Conservation (phyloP, 179 eudicot species). For the Beta corolliflora region DNA sequence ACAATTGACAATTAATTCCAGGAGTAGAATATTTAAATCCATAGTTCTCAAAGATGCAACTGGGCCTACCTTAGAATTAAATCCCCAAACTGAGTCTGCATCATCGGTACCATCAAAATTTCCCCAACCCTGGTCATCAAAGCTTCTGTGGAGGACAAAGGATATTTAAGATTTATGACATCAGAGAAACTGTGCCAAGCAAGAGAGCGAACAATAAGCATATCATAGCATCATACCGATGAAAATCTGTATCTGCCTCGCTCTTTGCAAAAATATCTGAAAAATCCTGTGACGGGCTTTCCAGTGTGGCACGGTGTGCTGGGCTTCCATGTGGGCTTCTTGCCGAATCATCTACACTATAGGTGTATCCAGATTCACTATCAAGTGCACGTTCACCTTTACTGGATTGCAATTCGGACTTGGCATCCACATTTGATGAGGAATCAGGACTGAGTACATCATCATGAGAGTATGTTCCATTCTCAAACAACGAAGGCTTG, state of each 20-base stretch:
- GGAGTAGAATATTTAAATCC: background rate
- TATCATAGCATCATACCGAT: conserved; percentile 43
- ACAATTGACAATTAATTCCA: no score
- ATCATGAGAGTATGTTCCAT: conserved; percentile 52
- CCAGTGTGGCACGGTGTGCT: conserved; percentile 38
- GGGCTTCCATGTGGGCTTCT: conserved; percentile 88
- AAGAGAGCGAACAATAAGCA: conserved; percentile 5
- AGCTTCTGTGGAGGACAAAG: conserved; percentile 47
- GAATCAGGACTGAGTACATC: conserved; percentile 59
- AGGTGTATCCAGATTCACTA: conserved; percentile 61
- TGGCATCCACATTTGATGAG: conserved; percentile 48
- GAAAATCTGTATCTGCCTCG: conserved; percentile 61
- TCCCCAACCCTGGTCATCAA: conserved; percentile 79
- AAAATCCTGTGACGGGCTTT: conserved; percentile 55
- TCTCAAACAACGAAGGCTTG: conserved; percentile 46
- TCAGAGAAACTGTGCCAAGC: background rate
- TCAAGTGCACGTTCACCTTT: conserved; percentile 47
- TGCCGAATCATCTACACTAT: conserved; percentile 77
- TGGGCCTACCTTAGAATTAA: conserved; percentile 63
- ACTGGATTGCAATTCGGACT: conserved; percentile 55
- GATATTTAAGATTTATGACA: background rate
- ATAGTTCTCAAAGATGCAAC: background rate
- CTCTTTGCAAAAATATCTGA: conserved; percentile 54
- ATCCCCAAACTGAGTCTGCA: conserved; percentile 77
- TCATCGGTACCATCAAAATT: conserved; percentile 76